phyloP scores from a whole-genome alignment of 1,139 yeast genomes.

The Hansenula lynferdii region DNA sequence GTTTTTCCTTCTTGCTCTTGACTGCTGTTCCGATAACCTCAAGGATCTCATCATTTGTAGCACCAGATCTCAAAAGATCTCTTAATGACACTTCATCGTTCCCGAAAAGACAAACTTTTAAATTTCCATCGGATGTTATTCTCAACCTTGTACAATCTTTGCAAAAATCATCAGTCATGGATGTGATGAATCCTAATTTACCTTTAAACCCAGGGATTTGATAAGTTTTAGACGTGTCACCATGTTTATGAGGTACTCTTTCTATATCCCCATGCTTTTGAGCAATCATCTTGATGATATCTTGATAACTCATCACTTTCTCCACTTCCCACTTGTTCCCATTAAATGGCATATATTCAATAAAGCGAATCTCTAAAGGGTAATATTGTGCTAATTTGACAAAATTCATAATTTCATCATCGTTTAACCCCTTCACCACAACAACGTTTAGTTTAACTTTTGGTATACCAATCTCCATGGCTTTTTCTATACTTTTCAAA shows the following conservation, averaged over 20 bases:
- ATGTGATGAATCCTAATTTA: conserved; percentile 43
- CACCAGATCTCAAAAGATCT: conserved; percentile 32
- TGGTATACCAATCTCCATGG: conserved; percentile 37
- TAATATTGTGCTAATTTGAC: conserved; percentile 33
- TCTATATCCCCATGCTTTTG: conserved; percentile 21
- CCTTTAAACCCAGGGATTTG: conserved; percentile 36
- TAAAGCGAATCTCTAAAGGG: conserved; percentile 42
- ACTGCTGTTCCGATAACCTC: conserved; percentile 37
- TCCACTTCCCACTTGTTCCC: conserved; percentile 44
- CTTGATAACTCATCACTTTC: conserved; percentile 38
- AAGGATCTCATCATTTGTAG: conserved; percentile 29
- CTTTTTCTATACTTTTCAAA: conserved; percentile 35
- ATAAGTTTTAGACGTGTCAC: conserved; percentile 44
- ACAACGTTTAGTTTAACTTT: conserved; percentile 43
- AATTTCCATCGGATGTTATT: conserved; percentile 45
- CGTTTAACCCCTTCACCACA: conserved; percentile 43
- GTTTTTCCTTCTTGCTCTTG: conserved; percentile 38
- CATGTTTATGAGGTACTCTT: conserved; percentile 25
- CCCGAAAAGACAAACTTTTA: conserved; percentile 49
- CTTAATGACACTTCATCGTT: conserved; percentile 42
- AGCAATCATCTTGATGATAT: conserved; percentile 31
- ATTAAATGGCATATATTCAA: conserved; percentile 51
- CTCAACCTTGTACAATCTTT: conserved; percentile 43
- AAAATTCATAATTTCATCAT: conserved; percentile 43
- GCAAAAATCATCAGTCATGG: conserved; percentile 49